phyloP scores from a whole-genome alignment of 1,284 basidiomycete species.

The Cerrena zonata region DNA sequence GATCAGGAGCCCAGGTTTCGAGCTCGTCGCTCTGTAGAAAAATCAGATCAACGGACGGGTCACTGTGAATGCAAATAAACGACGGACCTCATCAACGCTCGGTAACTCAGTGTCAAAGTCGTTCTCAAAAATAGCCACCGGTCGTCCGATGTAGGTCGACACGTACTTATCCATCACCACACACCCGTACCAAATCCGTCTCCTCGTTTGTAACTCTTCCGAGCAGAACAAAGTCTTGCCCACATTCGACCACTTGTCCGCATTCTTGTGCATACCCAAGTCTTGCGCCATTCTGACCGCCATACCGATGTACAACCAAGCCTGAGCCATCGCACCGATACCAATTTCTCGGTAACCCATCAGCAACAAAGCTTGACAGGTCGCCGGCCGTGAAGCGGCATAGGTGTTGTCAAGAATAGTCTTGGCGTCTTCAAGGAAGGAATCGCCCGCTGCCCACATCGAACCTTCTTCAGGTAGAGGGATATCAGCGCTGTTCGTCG shows the following conservation, averaged over 20 bases:
- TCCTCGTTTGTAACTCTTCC: constrained; percentile 66
- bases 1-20: constrained; percentile 49
- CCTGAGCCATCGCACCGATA: constrained; percentile 81
- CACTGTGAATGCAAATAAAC: background rate
- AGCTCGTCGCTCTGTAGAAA: constrained; percentile 50
- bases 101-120: constrained; percentile 78
- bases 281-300: constrained; percentile 82
- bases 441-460: constrained; percentile 82
- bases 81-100: constrained; percentile 52
- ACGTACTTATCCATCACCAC: constrained; percentile 79
- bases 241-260: constrained; percentile 65
- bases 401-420: constrained; percentile 62
- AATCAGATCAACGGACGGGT: constrained; percentile 1
- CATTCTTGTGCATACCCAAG: constrained; percentile 76
- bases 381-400: constrained; percentile 58
- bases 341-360: constrained; percentile 80
- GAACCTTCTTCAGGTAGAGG: constrained; percentile 43
- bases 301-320: constrained; percentile 79
- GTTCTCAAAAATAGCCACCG: constrained; percentile 71
- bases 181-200: constrained; percentile 78
- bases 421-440: constrained; percentile 68
- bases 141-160: constrained; percentile 72
- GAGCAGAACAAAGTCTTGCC: constrained; percentile 57
- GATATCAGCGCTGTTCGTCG: constrained; percentile 21
- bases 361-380: constrained; percentile 72